A percentile compares a stretch with the other conserved stretches of the same genome.
Evolutionary conservation across 306 rosid genomes (phyloP).

Genomic region (Corylus heterophylla): DNA sequence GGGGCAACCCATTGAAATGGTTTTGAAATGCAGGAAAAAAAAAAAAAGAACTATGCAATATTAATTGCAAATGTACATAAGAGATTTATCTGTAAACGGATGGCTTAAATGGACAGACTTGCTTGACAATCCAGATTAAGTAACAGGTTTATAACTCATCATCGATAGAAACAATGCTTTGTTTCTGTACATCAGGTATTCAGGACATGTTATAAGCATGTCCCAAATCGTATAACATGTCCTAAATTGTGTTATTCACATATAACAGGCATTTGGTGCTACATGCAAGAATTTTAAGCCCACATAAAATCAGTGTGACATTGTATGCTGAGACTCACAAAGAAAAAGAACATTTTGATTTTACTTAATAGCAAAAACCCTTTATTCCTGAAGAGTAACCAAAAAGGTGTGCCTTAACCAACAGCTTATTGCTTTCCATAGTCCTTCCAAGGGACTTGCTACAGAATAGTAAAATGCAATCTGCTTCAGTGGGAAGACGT

Average conservation of each 20-base stretch:
- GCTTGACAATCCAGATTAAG: not conserved
- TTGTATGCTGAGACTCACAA: not conserved
- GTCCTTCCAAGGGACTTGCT: constrained; percentile 1
- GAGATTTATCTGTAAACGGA: not conserved
- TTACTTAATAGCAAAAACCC: not conserved
- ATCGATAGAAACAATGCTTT: not conserved
- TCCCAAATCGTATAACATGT: not conserved
- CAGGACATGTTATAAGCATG: not conserved
- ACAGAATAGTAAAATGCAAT: not conserved
- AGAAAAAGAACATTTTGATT: not conserved
- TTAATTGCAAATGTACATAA: not conserved
- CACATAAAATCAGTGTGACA: not conserved
- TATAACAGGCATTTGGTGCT: not conserved
- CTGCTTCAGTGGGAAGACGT: constrained; percentile 2
- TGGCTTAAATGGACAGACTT: not conserved
- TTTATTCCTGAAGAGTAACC: not conserved
- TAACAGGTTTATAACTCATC: not conserved
- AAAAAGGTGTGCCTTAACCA: not conserved
- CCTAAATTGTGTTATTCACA: not conserved
- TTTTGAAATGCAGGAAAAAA: not conserved
- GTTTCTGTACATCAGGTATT: not conserved
- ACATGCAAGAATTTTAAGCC: not conserved
- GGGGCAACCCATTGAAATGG: not conserved
- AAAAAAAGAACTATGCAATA: not conserved
- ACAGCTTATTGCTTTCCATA: not conserved